Conservation (phyloP, 345 rosid genomes). For the Trapa bicornis region DNA sequence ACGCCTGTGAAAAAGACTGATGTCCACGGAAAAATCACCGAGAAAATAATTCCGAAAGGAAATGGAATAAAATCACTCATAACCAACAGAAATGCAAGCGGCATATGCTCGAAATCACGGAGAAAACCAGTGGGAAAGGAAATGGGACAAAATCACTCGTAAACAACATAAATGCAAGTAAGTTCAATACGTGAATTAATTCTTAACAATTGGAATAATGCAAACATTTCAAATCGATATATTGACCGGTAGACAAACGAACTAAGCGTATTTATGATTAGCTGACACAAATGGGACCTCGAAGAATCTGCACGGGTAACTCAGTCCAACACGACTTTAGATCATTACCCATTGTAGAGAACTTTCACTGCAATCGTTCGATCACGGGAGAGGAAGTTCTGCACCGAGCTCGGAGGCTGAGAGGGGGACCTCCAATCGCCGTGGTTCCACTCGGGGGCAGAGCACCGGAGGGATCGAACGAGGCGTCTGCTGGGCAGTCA, state of each 20-base stretch:
- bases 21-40: too few relatives aligned
- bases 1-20: too few relatives aligned
- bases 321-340: neutral
- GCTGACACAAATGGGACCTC: neutral
- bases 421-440: constrained; percentile 50
- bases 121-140: too few relatives aligned
- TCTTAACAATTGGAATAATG: neutral
- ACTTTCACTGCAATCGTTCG: neutral
- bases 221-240: neutral
- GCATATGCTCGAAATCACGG: too few relatives aligned
- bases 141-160: too few relatives aligned
- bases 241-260: neutral
- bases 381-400: constrained; percentile 39
- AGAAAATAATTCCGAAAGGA: neutral
- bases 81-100: neutral
- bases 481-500: constrained; percentile 20
- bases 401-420: constrained; percentile 54
- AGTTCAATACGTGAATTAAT: too few relatives aligned
- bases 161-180: neutral
- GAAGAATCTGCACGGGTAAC: neutral
- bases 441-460: constrained; percentile 61
- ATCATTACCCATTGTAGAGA: constrained; percentile 53
- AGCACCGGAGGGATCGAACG: constrained; percentile 31
- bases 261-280: neutral
- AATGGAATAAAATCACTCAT: neutral